Conservation (phyloP, 352 stramenopile genomes). For the Aphanomyces cochlioides region DNA sequence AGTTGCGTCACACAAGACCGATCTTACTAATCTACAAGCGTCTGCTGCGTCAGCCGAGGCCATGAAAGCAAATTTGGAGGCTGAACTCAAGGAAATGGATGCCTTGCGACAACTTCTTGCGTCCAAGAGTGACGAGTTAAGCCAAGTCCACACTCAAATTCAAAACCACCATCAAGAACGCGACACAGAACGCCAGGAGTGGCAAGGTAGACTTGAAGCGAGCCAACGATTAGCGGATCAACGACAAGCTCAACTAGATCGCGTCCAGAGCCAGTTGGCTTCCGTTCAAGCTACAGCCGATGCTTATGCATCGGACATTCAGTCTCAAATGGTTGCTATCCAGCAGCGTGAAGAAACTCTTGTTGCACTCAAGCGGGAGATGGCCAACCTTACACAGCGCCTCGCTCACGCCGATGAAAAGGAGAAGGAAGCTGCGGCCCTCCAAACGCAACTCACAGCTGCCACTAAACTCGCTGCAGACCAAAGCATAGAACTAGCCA, state of each 20-base stretch:
- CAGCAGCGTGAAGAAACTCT: conserved; percentile 24
- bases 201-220: background rate
- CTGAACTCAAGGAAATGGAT: background rate
- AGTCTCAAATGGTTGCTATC: conserved; percentile 7
- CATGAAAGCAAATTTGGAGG: background rate
- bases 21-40: background rate
- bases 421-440: conserved; percentile 47
- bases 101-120: background rate
- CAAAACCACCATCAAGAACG: background rate
- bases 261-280: conserved; percentile 2
- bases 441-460: conserved; percentile 53
- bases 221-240: background rate
- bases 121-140: background rate
- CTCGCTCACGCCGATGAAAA: conserved; percentile 48
- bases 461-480: conserved; percentile 58
- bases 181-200: background rate
- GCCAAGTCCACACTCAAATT: background rate
- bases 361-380: conserved; percentile 29
- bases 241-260: background rate
- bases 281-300: conserved; percentile 8
- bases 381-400: conserved; percentile 36
- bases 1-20: conserved; percentile 9
- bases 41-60: background rate
- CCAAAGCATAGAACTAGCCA: conserved; percentile 42
- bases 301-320: conserved; percentile 20